Evolutionary conservation across 495 filamentous ascomycete species (phyloP), one percentile per base, ranked within the genome.

Genomic region (Tuber aestivum): DNA sequence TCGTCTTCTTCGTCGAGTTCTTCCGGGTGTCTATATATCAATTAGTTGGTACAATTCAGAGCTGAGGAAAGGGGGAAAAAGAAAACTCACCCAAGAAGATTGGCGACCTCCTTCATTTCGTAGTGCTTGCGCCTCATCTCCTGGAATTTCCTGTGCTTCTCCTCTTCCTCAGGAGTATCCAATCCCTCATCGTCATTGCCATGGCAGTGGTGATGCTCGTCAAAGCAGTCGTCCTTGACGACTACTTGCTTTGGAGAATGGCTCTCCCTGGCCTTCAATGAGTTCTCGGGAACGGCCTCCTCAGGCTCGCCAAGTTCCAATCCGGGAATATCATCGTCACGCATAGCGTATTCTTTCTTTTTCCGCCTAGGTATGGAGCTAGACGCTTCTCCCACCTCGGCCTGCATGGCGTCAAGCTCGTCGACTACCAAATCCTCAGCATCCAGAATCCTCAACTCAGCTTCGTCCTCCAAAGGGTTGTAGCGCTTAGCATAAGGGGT

Each of bases 61-160:
- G 12, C 32, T 16, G 32, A 41, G 7, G 7, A 40, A 7, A 7
- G 38, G 7, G 7, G 7, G 7, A 40, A 7, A 40, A 40, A 40
- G 7, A 40, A 45, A 38, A 86, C 89, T 75, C 84, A 92, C 91
- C 94, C 95, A 76, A 99, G 88, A 74, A 98, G 85, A 80, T 91
- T 89, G 78, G 94, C 97, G 37, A 98, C 93, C 82, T 95, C 92
- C 87, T 89, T 94, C 96, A 99, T 98, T 87, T 98, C 96, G 84
- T 99, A 99, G 84, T 99, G 95, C 85, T 89, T 93, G 89, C 94
- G 97, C 83, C 95, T 88, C 87, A 93, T 88, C 85, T 92, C 87
- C 85, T 97, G 94, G 82, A 99, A 99, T 83, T 91, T 88, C 76
- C 88, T 88, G 82, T 99, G 95, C 86, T 97, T 97, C 86, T 93